Evolutionary conservation across 805 yeast genomes (phyloP).

Genomic region (Saccharomycopsis capsularis): DNA sequence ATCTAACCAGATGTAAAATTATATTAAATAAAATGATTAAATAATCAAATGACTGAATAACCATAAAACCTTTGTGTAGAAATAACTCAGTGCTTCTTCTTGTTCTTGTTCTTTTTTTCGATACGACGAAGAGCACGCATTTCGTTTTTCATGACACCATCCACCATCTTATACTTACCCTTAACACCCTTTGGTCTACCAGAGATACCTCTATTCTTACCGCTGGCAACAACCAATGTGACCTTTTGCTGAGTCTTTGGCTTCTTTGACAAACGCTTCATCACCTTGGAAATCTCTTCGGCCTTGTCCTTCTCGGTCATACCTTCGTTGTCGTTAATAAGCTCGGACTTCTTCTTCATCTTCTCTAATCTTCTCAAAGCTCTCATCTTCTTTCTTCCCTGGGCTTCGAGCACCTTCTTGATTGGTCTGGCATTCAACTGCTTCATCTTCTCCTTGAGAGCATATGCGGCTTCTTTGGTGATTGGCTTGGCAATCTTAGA

Average conservation of each 20-base stretch:
- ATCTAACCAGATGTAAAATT: too few relatives aligned
- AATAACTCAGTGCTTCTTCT: constrained; percentile 40
- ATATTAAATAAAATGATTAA: too few relatives aligned
- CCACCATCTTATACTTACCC: constrained; percentile 99
- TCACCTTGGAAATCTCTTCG: constrained; percentile 80
- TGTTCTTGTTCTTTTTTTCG: constrained; percentile 75
- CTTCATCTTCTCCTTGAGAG: constrained; percentile 65
- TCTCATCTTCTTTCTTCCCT: constrained; percentile 92
- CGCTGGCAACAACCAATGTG: constrained; percentile 82
- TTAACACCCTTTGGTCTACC: constrained; percentile 97
- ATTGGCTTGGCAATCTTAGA: constrained; percentile 84
- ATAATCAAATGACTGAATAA: too few relatives aligned
- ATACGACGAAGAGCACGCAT: constrained; percentile 88
- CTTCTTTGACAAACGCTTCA: constrained; percentile 73
- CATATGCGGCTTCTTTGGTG: constrained; percentile 86
- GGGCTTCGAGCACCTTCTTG: constrained; percentile 97
- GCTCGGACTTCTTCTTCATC: constrained; percentile 85
- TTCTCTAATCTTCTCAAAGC: constrained; percentile 82
- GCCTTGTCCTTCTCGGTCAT: constrained; percentile 93
- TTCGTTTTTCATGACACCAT: constrained; percentile 96
- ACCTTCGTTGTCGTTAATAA: constrained; percentile 79
- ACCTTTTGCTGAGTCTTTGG: constrained; percentile 70
- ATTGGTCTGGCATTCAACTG: constrained; percentile 95
- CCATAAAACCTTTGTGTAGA: too few relatives aligned
- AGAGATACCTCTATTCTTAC: constrained; percentile 73